phyloP scores from a whole-genome alignment of 352 stramenopile species.

The Globisporangium emineosum region DNA sequence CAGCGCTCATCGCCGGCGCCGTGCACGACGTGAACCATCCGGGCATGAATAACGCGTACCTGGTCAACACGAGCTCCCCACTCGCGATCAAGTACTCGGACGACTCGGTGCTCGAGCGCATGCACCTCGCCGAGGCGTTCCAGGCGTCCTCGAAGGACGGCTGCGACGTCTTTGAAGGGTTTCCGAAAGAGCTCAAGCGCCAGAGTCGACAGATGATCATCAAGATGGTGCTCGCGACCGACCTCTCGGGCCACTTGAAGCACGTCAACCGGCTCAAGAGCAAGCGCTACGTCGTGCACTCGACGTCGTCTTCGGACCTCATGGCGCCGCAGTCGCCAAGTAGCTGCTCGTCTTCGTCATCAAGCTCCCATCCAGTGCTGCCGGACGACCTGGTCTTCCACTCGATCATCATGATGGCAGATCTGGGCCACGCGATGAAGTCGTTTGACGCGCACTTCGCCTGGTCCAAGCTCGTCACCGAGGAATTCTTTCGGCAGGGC shows the following conservation, averaged over 20 bases:
- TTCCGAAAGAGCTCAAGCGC: conserved; percentile 44
- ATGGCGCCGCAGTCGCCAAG: conserved; percentile 4
- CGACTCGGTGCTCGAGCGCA: conserved; percentile 87
- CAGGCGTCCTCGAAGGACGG: conserved; percentile 60
- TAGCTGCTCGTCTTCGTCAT: not conserved
- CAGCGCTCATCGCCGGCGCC: conserved; percentile 86
- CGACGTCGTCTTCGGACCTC: conserved; percentile 28
- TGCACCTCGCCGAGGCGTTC: conserved; percentile 73
- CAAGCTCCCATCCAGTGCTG: conserved; percentile 10
- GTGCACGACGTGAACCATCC: conserved; percentile 93
- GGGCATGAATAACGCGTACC: conserved; percentile 90
- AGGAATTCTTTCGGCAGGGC: conserved; percentile 72
- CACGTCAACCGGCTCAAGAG: conserved; percentile 77
- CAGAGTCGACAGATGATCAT: conserved; percentile 73
- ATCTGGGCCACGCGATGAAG: conserved; percentile 67
- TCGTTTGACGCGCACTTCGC: conserved; percentile 50
- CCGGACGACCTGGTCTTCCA: conserved; percentile 57
- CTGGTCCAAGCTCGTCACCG: conserved; percentile 58
- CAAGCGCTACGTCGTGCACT: conserved; percentile 51
- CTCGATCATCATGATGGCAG: conserved; percentile 76
- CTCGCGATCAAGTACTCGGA: conserved; percentile 93
- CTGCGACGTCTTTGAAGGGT: conserved; percentile 66
- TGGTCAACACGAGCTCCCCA: conserved; percentile 77
- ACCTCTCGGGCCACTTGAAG: conserved; percentile 73
- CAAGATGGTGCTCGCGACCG: conserved; percentile 80